A percentile compares a stretch with the other conserved stretches of the same genome.
Evolutionary conservation across 148 eudicot species (phyloP).

Genomic region (Rhododendron ferrugineum): DNA sequence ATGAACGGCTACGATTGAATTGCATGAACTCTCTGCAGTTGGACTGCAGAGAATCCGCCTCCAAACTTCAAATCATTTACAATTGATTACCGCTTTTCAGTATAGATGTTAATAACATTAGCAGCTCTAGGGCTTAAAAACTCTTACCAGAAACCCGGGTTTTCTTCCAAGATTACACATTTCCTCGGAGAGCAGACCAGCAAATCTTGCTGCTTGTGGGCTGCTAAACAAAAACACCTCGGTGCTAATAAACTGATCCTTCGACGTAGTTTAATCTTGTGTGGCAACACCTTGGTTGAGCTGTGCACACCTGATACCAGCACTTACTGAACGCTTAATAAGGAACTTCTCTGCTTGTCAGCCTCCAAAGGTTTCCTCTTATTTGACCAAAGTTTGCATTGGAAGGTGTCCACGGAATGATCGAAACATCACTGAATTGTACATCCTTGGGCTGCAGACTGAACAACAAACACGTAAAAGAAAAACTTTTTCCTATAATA

Average conservation of each 20-base stretch:
- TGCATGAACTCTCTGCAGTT: no score
- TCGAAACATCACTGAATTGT: conserved; percentile 39
- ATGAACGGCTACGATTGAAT: no score
- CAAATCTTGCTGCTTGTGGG: neutral
- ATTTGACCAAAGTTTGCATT: conserved; percentile 24
- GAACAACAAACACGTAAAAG: neutral
- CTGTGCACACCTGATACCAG: conserved; percentile 37
- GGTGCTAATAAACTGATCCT: neutral
- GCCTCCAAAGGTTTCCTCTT: conserved; percentile 35
- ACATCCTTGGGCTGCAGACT: conserved; percentile 20
- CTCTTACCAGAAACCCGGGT: neutral
- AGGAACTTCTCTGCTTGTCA: conserved; percentile 39
- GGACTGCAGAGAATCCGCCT: no score
- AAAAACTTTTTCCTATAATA: neutral
- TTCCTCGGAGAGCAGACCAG: neutral
- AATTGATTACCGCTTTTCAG: neutral
- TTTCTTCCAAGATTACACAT: neutral
- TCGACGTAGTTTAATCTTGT: neutral
- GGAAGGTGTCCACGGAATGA: conserved; percentile 35
- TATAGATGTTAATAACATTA: neutral
- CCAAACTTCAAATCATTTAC: neutral
- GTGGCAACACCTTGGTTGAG: conserved; percentile 36
- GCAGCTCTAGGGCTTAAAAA: neutral
- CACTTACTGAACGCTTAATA: conserved; percentile 38
- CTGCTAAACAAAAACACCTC: neutral